Conservation (phyloP, 148 eudicot species). For the Drosera capensis region DNA sequence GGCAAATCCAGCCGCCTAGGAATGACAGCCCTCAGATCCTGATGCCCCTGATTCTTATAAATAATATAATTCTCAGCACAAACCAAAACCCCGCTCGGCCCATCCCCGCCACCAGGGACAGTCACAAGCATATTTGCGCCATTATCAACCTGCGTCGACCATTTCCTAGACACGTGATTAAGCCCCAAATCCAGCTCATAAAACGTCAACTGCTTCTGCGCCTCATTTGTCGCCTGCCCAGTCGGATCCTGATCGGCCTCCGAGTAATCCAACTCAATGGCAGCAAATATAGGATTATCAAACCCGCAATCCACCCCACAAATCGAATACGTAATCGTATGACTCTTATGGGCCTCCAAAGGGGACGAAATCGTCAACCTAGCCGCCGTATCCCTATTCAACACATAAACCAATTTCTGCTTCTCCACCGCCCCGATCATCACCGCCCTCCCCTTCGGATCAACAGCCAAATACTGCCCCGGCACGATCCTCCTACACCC, state of each 20-base stretch:
- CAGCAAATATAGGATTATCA: constrained; percentile 92
- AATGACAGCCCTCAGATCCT: constrained; percentile 81
- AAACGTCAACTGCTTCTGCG: constrained; percentile 82
- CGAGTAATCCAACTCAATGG: constrained; percentile 86
- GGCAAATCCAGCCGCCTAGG: constrained; percentile 93
- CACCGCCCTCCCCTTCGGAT: constrained; percentile 88
- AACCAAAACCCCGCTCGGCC: constrained; percentile 95
- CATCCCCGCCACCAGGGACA: constrained; percentile 96
- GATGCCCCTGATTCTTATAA: constrained; percentile 90
- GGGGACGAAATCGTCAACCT: constrained; percentile 85
- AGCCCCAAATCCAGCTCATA: constrained; percentile 95
- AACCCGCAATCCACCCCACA: constrained; percentile 97
- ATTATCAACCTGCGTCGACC: constrained; percentile 93
- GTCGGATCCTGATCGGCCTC: constrained; percentile 93
- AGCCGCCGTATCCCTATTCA: constrained; percentile 83
- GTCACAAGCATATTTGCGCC: constrained; percentile 95
- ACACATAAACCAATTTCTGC: constrained; percentile 87
- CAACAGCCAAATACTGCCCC: constrained; percentile 75
- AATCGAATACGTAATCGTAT: constrained; percentile 55
- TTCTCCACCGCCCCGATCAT: constrained; percentile 98
- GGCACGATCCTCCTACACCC: constrained; percentile 89
- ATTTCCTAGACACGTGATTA: constrained; percentile 96
- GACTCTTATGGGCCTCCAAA: constrained; percentile 83
- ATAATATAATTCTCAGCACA: constrained; percentile 97
- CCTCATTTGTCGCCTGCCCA: constrained; percentile 74